A percentile compares a stretch with the other conserved stretches of the same genome.
phyloP scores from a whole-genome alignment of 2,329 filamentous ascomycete species.

The Colletotrichum sp. region DNA sequence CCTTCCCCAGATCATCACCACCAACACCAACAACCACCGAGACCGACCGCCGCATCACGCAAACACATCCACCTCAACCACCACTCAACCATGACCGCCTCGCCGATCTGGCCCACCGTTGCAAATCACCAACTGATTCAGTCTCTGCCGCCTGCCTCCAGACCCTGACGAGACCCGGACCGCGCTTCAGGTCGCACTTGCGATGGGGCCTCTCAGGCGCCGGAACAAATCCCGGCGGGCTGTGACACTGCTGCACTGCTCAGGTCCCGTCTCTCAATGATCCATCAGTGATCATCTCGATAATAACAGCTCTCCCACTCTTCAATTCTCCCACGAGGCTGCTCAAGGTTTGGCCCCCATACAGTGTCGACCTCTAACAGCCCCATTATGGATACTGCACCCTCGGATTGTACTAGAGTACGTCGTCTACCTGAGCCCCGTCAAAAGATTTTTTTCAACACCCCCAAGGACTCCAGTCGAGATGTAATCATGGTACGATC shows the following conservation, averaged over 20 bases:
- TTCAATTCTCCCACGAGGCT: not conserved
- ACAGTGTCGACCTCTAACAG: not conserved
- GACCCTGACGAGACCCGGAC: not conserved
- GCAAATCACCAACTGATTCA: slow-evolving; percentile 14
- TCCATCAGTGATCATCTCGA: not conserved
- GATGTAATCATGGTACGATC: slow-evolving; percentile 11
- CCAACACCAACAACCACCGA: not conserved
- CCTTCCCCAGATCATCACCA: slow-evolving; percentile 4
- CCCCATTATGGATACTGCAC: not conserved
- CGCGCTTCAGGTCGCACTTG: not conserved
- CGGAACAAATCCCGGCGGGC: slow-evolving; percentile 9
- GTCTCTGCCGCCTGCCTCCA: not conserved
- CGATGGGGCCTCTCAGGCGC: not conserved
- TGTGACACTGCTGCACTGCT: not conserved
- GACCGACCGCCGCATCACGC: not conserved
- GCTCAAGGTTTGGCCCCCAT: not conserved
- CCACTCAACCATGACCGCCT: not conserved
- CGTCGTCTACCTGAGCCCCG: not conserved
- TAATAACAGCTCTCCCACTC: not conserved
- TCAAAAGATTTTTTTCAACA: not conserved
- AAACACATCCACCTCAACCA: not conserved
- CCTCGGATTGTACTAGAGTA: not conserved
- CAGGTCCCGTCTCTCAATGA: not conserved
- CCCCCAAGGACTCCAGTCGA: not conserved
- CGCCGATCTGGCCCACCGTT: slow-evolving; percentile 8